Evolutionary conservation across 176 grass and related monocot species (phyloP), one percentile per base, ranked within the genome.

Genomic region (Oryza meridionalis): DNA sequence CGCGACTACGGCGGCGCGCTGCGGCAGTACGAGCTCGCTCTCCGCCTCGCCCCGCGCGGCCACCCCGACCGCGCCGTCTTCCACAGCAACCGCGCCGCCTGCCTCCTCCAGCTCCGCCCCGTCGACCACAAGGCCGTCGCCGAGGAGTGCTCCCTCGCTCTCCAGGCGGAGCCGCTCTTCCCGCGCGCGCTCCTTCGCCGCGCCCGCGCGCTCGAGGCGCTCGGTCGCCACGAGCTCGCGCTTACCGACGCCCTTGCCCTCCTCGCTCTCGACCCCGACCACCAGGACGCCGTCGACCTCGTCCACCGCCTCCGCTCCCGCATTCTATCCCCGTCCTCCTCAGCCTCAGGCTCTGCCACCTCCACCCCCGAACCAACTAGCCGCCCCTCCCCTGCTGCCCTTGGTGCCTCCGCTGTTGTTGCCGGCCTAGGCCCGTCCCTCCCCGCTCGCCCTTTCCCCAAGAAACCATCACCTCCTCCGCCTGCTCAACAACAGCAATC

Each of bases 61-160:
- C 96, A 99, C 75, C 81, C 93, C 14, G 93, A 96, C 84, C 89
- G 91, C 86, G 93, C 96, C 13, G 86, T 99, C 11, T 99, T 99
- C 87, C 93, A 99, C 84, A 95, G 93, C 89, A 94, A 99, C 72
- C 91, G 96, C 70, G 96, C 96, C 10, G 96, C 96, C 10, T 99
- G 96, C 81, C 88, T 99, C 85, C 92, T 99, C 87, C 96, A 96
- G 88, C 87, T 99, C 84, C 91, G 87, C 67, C 96, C 93, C 61
- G 91, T 99, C 21, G 89, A 96, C 84, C 85, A 96, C 84, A 90
- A 86, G 85, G 90, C 84, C 25, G 91, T 98, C 24, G 93, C 89
- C 2, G 84, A 92, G 33, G 96, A 98, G 65, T 98, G 96, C 87
- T 94, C 96, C 62, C 93, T 95, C 40, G 93, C 93, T 46, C 96